These are phyloP conservation scores for Cnidoscolus chayamansa DNA, from an alignment of 441 rosid species.

Conservation along the genomic window DNA sequence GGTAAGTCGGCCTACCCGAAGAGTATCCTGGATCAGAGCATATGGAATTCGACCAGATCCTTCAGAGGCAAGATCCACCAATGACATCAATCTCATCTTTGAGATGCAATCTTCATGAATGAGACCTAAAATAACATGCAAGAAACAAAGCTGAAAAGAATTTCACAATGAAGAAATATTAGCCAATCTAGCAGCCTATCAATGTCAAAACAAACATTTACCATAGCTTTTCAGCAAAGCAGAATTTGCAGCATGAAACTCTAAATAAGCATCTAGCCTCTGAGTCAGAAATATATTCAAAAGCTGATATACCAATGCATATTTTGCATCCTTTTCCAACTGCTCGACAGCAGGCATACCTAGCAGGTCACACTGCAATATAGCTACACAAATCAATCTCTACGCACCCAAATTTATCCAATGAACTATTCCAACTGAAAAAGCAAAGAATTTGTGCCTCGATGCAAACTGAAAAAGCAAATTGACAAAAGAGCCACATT, in stretches of 20 bases:
- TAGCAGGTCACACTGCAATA: conserved; percentile 84
- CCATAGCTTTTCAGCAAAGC: conserved; percentile 69
- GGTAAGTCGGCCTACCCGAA: conserved; percentile 46
- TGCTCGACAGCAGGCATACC: conserved; percentile 86
- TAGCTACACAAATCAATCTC: conserved; percentile 17
- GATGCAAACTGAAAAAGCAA: not conserved
- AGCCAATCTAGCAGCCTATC: not conserved
- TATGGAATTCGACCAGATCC: conserved; percentile 80
- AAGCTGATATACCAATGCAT: conserved; percentile 75
- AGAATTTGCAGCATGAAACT: conserved; percentile 73
- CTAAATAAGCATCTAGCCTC: conserved; percentile 70
- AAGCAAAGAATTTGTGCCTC: conserved; percentile 1
- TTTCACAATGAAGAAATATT: not conserved
- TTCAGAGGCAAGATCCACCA: conserved; percentile 75
- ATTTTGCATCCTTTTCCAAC: conserved; percentile 73
- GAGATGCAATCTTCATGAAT: conserved; percentile 86
- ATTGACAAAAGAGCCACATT: not conserved
- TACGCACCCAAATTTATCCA: not conserved
- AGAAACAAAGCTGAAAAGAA: conserved; percentile 4
- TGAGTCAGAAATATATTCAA: conserved; percentile 80
- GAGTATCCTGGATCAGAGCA: conserved; percentile 62
- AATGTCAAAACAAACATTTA: conserved; percentile 21
- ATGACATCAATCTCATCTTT: conserved; percentile 89
- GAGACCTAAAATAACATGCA: conserved; percentile 58
- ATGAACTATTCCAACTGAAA: not conserved